phyloP scores from a whole-genome alignment of 768 basidiomycete genomes.

The Rhizopogon roseolus region DNA sequence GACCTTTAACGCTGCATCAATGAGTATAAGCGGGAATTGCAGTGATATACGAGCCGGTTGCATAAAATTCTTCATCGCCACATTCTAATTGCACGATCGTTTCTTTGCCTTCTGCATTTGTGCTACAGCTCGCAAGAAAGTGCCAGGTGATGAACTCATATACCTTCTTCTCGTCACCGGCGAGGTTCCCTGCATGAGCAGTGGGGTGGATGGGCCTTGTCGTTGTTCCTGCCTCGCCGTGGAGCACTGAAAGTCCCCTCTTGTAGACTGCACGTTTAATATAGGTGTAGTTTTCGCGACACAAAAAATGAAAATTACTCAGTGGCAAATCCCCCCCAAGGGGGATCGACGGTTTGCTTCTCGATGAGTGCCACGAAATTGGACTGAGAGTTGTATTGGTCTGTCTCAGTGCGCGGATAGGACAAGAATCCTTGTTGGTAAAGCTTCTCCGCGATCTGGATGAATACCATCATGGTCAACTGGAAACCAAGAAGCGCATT shows the following conservation, averaged over 20 bases:
- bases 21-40: not conserved
- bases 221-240: constrained; percentile 89
- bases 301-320: constrained; percentile 39
- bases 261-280: constrained; percentile 47
- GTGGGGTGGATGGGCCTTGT: constrained; percentile 99
- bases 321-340: constrained; percentile 85
- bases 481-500: not conserved
- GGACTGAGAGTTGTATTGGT: constrained; percentile 92
- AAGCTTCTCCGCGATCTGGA: constrained; percentile 84
- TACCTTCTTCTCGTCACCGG: constrained; percentile 85
- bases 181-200: constrained; percentile 73
- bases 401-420: constrained; percentile 97
- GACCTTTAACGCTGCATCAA: constrained; percentile 68
- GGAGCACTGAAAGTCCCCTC: constrained; percentile 72
- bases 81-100: constrained; percentile 87
- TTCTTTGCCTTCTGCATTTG: constrained; percentile 87
- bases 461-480: not conserved
- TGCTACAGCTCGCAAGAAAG: constrained; percentile 90
- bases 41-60: constrained; percentile 54
- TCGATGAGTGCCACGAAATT: constrained; percentile 83
- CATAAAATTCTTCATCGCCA: constrained; percentile 81
- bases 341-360: constrained; percentile 77
- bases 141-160: constrained; percentile 92
- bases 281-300: not conserved
- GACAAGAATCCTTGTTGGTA: constrained; percentile 95